Evolutionary conservation across 805 yeast species (phyloP).

Genomic region (Maudiozyma saulgeensis): DNA sequence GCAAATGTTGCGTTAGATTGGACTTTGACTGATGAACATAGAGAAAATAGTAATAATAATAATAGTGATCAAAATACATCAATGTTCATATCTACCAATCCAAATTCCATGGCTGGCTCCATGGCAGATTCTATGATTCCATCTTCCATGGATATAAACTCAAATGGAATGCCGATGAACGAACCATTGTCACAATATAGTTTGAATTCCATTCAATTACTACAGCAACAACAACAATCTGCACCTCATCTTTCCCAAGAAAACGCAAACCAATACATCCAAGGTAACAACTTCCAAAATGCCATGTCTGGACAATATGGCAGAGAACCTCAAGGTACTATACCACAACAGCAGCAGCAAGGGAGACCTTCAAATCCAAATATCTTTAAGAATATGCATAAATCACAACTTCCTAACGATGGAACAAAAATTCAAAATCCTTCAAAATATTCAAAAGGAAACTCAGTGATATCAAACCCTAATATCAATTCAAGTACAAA

Average conservation of each 20-base stretch:
- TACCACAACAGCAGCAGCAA: too few relatives aligned
- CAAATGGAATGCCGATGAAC: background rate
- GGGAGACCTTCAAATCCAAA: background rate
- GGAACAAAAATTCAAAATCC: background rate
- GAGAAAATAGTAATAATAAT: background rate
- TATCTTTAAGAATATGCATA: background rate
- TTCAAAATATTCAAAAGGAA: background rate
- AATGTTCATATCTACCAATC: background rate
- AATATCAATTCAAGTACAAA: constrained; percentile 8
- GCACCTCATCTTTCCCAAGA: background rate
- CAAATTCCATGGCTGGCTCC: background rate
- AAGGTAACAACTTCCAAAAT: background rate
- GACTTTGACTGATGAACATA: background rate
- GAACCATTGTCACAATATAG: background rate
- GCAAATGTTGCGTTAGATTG: background rate
- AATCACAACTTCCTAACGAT: background rate
- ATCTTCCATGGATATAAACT: background rate
- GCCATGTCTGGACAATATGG: background rate
- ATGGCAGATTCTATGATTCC: background rate
- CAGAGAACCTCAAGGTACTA: background rate
- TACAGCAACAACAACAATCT: background rate
- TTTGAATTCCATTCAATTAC: background rate
- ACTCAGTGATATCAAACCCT: background rate
- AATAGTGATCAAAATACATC: background rate
- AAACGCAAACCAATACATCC: background rate